phyloP scores from a whole-genome alignment of 1,284 basidiomycete species.

The Phlebopus sp. region DNA sequence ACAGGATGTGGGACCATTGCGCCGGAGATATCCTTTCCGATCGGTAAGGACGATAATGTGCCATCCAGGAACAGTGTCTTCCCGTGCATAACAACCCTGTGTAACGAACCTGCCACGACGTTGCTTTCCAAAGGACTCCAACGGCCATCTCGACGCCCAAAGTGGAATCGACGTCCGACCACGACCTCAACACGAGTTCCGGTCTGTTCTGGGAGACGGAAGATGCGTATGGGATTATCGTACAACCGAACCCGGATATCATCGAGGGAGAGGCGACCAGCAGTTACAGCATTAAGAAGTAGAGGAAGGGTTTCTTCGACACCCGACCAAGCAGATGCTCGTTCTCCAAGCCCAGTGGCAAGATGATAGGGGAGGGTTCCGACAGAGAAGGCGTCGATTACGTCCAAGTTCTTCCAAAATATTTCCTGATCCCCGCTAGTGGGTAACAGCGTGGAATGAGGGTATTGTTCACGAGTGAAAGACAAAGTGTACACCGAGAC shows the following conservation, averaged over 20 bases:
- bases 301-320: constrained; percentile 88
- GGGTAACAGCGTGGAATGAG: constrained; percentile 68
- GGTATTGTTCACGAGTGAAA: constrained; percentile 80
- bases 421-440: constrained; percentile 77
- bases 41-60: constrained; percentile 54
- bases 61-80: constrained; percentile 93
- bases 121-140: constrained; percentile 88
- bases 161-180: constrained; percentile 72
- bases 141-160: constrained; percentile 44
- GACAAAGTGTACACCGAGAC: constrained; percentile 93
- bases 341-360: constrained; percentile 65
- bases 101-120: constrained; percentile 73
- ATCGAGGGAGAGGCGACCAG: constrained; percentile 79
- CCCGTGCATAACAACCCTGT: constrained; percentile 91
- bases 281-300: constrained; percentile 82
- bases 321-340: constrained; percentile 74
- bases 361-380: constrained; percentile 83
- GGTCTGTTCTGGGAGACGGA: constrained; percentile 83
- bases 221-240: constrained; percentile 92
- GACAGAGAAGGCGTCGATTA: constrained; percentile 91
- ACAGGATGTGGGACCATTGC: constrained; percentile 52
- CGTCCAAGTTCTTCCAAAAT: constrained; percentile 84
- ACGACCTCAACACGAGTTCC: constrained; percentile 94
- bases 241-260: constrained; percentile 81
- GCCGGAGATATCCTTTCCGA: constrained; percentile 83